Evolutionary conservation across 257 asterid genomes (phyloP).

Genomic region (Solanum bukasovii): DNA sequence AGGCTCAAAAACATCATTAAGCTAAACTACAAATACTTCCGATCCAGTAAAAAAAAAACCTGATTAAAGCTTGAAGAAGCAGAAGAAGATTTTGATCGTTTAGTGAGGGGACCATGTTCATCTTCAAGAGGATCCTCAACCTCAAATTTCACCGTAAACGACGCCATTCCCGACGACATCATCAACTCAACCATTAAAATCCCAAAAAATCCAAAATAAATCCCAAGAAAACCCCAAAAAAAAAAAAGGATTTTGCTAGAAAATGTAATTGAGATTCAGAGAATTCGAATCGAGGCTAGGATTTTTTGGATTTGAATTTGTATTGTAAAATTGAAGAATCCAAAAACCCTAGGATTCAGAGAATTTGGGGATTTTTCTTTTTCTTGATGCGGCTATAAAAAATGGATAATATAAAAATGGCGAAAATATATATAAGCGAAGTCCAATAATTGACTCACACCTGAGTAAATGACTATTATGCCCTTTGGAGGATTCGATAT

Average conservation of each 20-base stretch:
- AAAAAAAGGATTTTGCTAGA: neutral
- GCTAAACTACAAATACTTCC: neutral
- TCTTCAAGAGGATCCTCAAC: conserved; percentile 38
- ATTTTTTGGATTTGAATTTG: neutral
- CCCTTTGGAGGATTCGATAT: neutral
- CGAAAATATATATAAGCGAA: neutral
- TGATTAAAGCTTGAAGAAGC: conserved; percentile 16
- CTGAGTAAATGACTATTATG: neutral
- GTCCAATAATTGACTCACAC: neutral
- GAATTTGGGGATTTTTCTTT: neutral
- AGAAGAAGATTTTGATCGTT: conserved; percentile 33
- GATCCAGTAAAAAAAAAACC: conserved; percentile 17
- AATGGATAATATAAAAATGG: neutral
- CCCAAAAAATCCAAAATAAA: neutral
- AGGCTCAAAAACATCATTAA: neutral
- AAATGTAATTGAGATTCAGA: neutral
- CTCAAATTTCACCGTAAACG: conserved; percentile 18
- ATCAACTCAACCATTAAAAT: conserved; percentile 32
- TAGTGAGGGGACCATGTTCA: conserved; percentile 30
- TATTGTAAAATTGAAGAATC: neutral
- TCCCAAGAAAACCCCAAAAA: neutral
- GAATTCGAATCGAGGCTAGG: neutral
- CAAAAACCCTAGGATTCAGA: conserved; percentile 1
- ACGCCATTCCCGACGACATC: conserved; percentile 15
- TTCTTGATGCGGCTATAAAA: neutral